These are phyloP conservation scores for Coffea humblotiana DNA, from an alignment of 305 asterid genomes.

Conservation along the genomic window DNA sequence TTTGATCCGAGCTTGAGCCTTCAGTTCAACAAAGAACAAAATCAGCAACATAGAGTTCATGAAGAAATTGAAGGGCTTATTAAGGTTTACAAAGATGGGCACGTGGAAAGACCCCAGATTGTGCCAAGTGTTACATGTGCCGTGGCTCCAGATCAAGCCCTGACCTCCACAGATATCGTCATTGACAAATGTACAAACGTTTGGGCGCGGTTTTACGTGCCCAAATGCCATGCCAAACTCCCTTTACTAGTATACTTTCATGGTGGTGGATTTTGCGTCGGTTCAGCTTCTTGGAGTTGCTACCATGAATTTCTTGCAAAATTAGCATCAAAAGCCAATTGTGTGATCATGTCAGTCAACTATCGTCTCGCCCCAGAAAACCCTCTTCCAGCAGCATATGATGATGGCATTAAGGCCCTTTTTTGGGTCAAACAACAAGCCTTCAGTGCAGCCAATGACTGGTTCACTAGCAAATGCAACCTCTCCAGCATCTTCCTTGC, in stretches of 20 bases:
- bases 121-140: constrained; percentile 48
- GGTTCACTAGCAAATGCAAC: constrained; percentile 49
- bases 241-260: constrained; percentile 69
- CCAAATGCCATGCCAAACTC: constrained; percentile 32
- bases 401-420: constrained; percentile 60
- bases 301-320: constrained; percentile 72
- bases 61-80: constrained; percentile 71
- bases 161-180: constrained; percentile 49
- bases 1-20: constrained; percentile 39
- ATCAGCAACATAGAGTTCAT: constrained; percentile 26
- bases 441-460: constrained; percentile 18
- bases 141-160: constrained; percentile 45
- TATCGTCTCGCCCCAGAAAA: constrained; percentile 81
- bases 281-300: constrained; percentile 74
- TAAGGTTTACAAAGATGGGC: constrained; percentile 66
- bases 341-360: constrained; percentile 61
- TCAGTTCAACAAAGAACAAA: constrained; percentile 38
- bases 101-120: constrained; percentile 63
- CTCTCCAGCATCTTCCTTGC: constrained; percentile 42
- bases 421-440: constrained; percentile 52
- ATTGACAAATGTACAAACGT: constrained; percentile 59
- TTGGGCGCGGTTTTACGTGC: constrained; percentile 76
- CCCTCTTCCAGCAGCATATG: constrained; percentile 80
- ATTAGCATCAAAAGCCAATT: constrained; percentile 41
- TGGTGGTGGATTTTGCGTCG: constrained; percentile 91